Base-by-base conservation (phyloP, 2,329 filamentous ascomycete species). In the Cryphonectria parasitica region DNA sequence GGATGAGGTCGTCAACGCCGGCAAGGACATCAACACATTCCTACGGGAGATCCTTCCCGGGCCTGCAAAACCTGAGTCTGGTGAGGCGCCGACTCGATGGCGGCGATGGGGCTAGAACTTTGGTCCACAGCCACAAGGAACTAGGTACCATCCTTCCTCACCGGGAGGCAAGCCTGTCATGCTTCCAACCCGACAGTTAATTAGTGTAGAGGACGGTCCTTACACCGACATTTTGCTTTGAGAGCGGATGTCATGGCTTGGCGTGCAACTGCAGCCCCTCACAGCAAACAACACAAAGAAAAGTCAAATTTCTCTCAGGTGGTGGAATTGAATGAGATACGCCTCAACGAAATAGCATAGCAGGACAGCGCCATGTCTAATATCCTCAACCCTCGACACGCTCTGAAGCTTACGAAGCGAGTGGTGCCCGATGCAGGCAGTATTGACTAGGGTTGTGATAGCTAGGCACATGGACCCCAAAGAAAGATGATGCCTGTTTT, bases 1-100 rank as follows among this genome's bases (percentile, higher is more conserved):
- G 80, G 75, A 78, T 72, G 74, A 75, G 5, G 77, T 77, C 11
- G 74, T 75, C 43, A 73, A 75, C 2, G 70, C 70, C 3, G 79
- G 79, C 41, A 75, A 73, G 70, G 74, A 78, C 25, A 77, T 82
- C 69, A 79, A 81, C 58, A 74, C 76, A 17, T 73, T 81, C 52
- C 67, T 82, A 65, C 74, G 80, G n/a, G 79, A 81, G 77, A 79
- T 82, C 61, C 62, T 74, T 25, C 71, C 72, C 6, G 72, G 71
- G 2, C 71, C 71, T 8, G 62, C 71, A 5, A 56, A 43, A 41
- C 71, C 71, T 41, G 71, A 68, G 5, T 64, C 54, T 8, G 68
- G 64, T 17, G 65, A 34, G 25, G 52, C 69, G 34, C 68, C 68
- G 39, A 70, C 71, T 4, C 65, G 66, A 15, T 72, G 68, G 71